Evolutionary conservation across 2,329 filamentous ascomycete species (phyloP).

Genomic region (Talaromyces rugulosus): DNA sequence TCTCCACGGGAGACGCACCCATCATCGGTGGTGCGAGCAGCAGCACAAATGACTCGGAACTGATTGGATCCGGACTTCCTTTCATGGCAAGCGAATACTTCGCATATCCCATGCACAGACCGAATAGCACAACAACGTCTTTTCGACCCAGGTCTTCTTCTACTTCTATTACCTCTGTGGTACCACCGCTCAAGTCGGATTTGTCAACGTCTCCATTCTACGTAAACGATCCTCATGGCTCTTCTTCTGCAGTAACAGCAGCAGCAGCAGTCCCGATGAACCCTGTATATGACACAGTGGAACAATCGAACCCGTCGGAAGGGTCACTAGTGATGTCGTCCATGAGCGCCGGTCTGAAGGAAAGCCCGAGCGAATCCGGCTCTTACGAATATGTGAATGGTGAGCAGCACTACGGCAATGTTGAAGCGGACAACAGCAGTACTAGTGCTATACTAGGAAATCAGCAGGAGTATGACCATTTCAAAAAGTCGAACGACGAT

Average conservation of each 20-base stretch:
- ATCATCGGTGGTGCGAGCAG: constrained; percentile 26
- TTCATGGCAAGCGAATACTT: neutral
- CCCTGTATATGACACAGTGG: neutral
- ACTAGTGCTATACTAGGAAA: neutral
- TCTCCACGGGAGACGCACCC: constrained; percentile 22
- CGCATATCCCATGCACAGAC: neutral
- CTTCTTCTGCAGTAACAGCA: neutral
- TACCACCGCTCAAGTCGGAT: neutral
- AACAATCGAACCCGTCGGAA: neutral
- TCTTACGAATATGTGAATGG: neutral
- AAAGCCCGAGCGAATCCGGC: neutral
- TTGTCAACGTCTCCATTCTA: neutral
- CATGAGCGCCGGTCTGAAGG: neutral
- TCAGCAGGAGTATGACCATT: neutral
- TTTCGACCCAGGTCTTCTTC: neutral
- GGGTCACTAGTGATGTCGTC: constrained; percentile 5
- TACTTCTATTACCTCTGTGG: neutral
- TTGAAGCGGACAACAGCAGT: neutral
- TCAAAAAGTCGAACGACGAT: neutral
- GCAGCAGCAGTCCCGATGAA: neutral
- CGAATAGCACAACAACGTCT: neutral
- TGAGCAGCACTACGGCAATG: neutral
- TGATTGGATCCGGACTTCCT: neutral
- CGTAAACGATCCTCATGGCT: neutral
- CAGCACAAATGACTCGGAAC: neutral